phyloP scores from a whole-genome alignment of 1,284 basidiomycete species.

The Apiotrichum siamense region DNA sequence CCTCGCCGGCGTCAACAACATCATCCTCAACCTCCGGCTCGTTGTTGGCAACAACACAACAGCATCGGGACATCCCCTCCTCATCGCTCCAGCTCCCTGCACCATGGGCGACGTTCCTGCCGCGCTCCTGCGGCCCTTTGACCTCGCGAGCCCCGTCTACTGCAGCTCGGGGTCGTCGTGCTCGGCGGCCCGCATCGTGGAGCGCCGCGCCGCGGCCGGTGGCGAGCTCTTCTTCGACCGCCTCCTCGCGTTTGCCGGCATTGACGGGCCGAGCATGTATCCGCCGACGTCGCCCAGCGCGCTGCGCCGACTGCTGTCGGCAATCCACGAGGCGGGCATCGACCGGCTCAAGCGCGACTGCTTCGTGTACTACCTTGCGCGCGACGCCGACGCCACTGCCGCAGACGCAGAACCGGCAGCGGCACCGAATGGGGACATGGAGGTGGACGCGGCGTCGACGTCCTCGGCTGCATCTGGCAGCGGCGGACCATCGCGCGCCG shows the following conservation, averaged over 20 bases:
- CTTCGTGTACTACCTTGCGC: slow-evolving; percentile 40
- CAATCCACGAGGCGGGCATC: slow-evolving; percentile 25
- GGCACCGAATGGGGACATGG: slow-evolving; percentile 12
- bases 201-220: slow-evolving; percentile 14
- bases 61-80: neutral
- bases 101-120: slow-evolving; percentile 26
- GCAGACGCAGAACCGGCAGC: neutral
- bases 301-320: slow-evolving; percentile 29
- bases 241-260: slow-evolving; percentile 26
- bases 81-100: neutral
- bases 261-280: slow-evolving; percentile 25
- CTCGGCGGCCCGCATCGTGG: neutral
- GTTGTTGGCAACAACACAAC: too few relatives aligned
- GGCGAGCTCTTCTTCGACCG: slow-evolving; percentile 36
- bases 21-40: too few relatives aligned
- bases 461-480: neutral
- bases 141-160: slow-evolving; percentile 21
- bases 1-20: too few relatives aligned
- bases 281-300: slow-evolving; percentile 34
- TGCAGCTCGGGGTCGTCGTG: neutral
- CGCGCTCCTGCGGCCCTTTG: slow-evolving; percentile 33
- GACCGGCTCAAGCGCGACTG: slow-evolving; percentile 40
- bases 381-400: slow-evolving; percentile 23
- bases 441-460: slow-evolving; percentile 16
- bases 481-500: neutral